A percentile compares a stretch with the other conserved stretches of the same genome.
phyloP scores from a whole-genome alignment of 1,284 basidiomycete species.

The Wolfiporia cocos region DNA sequence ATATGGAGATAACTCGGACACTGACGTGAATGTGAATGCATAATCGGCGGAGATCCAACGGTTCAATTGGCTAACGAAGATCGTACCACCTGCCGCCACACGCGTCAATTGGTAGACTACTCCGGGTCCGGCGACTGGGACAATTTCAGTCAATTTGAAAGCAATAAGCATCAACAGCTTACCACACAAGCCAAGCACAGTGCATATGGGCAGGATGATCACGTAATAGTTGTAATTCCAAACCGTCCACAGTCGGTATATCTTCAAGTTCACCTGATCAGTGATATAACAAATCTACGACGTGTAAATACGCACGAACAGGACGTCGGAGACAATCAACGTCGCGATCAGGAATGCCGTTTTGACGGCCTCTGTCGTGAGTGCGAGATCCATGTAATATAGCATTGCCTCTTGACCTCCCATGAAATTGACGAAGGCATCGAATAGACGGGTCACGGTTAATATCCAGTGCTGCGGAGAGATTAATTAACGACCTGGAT shows the following conservation, averaged over 20 bases:
- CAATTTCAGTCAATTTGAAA: too few relatives aligned
- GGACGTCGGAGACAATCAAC: constrained; percentile 1
- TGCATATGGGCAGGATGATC: constrained; percentile 1
- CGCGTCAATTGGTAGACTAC: neutral
- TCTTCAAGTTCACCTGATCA: neutral
- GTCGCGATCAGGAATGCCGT: neutral
- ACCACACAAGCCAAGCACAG: constrained; percentile 2
- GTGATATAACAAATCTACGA: neutral
- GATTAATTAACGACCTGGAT: neutral
- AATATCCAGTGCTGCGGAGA: constrained; percentile 3
- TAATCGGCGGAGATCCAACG: constrained; percentile 4
- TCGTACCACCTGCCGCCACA: neutral
- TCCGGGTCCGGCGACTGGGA: neutral
- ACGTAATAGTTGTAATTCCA: constrained; percentile 4
- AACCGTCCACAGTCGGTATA: constrained; percentile 5
- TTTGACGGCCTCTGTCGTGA: constrained; percentile 4
- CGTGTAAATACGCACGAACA: constrained; percentile 1
- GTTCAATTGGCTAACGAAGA: neutral
- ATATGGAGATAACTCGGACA: neutral
- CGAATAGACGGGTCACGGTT: constrained; percentile 3
- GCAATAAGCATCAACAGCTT: neutral
- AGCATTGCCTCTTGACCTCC: neutral
- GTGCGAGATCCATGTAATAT: neutral
- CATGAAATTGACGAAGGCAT: constrained; percentile 4
- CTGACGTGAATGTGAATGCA: constrained; percentile 1